Evolutionary conservation across 805 yeast species (phyloP).

Genomic region (Cyberlindnera suaveolens): DNA sequence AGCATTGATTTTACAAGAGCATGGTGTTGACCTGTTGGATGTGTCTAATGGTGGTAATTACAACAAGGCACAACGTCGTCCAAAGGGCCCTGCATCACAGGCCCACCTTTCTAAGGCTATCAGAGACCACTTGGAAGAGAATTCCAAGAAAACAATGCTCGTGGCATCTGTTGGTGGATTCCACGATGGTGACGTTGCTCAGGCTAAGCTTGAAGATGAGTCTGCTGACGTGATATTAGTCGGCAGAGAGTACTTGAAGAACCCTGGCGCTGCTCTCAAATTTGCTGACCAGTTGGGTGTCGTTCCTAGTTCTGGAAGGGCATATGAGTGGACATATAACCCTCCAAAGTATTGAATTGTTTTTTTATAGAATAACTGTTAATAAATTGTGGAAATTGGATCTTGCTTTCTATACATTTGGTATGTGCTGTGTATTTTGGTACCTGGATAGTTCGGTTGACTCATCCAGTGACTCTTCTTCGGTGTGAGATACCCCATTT

Average conservation of each 20-base stretch:
- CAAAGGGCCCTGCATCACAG: slow-evolving; percentile 9
- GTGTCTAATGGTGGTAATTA: slow-evolving; percentile 38
- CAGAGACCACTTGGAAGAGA: slow-evolving; percentile 34
- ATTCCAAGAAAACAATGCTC: slow-evolving; percentile 26
- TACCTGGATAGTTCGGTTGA: too few species aligned
- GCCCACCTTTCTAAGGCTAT: neutral
- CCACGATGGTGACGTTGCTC: slow-evolving; percentile 29
- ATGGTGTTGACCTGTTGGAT: slow-evolving; percentile 49
- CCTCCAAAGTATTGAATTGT: slow-evolving; percentile 10
- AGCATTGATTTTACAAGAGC: slow-evolving; percentile 35
- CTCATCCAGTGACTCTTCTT: too few species aligned
- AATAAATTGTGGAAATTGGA: neutral
- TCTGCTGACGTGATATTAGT: slow-evolving; percentile 40
- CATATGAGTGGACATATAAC: slow-evolving; percentile 26
- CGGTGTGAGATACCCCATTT: too few species aligned
- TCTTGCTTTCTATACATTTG: too few species aligned
- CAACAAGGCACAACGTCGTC: slow-evolving; percentile 23
- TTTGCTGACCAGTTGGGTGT: slow-evolving; percentile 48
- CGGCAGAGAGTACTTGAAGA: slow-evolving; percentile 40
- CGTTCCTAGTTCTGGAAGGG: slow-evolving; percentile 31
- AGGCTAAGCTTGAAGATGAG: slow-evolving; percentile 34
- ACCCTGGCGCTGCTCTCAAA: slow-evolving; percentile 43
- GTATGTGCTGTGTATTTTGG: too few species aligned
- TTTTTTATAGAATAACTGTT: neutral
- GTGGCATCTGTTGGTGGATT: slow-evolving; percentile 46